A percentile compares a stretch with the other conserved stretches of the same genome.
Conservation (phyloP, 2,329 filamentous ascomycete genomes). For the Cucurbitaria berberidis region DNA sequence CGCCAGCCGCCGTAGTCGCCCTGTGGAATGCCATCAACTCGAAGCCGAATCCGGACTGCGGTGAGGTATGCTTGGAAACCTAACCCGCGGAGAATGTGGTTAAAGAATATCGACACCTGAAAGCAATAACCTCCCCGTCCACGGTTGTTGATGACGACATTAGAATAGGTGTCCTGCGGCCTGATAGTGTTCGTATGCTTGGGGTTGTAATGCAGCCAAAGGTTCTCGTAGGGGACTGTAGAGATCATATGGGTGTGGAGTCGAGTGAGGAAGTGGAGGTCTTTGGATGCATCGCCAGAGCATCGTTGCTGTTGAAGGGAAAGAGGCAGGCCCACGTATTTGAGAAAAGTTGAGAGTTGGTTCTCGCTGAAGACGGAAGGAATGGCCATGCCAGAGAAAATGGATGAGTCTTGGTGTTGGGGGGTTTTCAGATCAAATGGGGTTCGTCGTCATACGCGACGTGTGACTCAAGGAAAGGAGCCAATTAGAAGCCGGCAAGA, state of each 20-base stretch:
- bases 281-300: conserved; percentile 8
- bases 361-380: conserved; percentile 29
- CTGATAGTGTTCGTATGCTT: conserved; percentile 49
- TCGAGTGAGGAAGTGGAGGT: conserved; percentile 48
- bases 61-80: conserved; percentile 62
- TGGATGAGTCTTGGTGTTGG: too few species aligned
- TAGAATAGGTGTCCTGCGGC: conserved; percentile 57
- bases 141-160: conserved; percentile 54
- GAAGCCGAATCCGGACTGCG: conserved; percentile 55
- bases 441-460: too few species aligned
- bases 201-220: conserved; percentile 59
- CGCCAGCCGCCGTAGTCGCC: conserved; percentile 59
- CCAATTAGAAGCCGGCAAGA: neutral
- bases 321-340: conserved; percentile 38
- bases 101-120: conserved; percentile 63
- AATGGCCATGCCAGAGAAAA: conserved; percentile 5
- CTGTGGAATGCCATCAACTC: conserved; percentile 38
- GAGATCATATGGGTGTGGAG: conserved; percentile 57
- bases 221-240: conserved; percentile 63
- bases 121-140: conserved; percentile 66
- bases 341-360: conserved; percentile 43
- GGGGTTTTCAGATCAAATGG: too few species aligned
- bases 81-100: conserved; percentile 58
- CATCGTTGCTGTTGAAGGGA: conserved; percentile 12
- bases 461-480: neutral